These are phyloP conservation scores for Zymoseptoria ardabiliae DNA, from an alignment of 2,329 filamentous ascomycete genomes.

Conservation along the genomic window DNA sequence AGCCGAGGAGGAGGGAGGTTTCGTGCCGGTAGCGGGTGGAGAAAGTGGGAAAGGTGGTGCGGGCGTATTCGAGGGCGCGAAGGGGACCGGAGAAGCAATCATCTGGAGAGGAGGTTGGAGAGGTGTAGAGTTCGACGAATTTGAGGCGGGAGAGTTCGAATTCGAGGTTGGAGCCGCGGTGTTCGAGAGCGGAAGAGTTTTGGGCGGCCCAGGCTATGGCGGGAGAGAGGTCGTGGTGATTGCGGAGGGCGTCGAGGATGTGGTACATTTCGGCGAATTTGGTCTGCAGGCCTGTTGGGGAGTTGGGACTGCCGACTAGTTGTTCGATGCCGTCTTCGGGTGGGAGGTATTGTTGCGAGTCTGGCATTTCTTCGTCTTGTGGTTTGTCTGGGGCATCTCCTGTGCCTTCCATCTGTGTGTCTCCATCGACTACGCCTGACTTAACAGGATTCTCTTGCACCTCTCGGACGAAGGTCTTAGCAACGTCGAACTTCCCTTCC, in stretches of 20 bases:
- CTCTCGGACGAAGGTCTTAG: constrained; percentile 76
- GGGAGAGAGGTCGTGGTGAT: constrained; percentile 63
- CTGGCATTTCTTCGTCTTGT: constrained; percentile 16
- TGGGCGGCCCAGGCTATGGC: constrained; percentile 80
- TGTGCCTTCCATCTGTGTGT: constrained; percentile 4
- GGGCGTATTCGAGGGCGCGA: constrained; percentile 69
- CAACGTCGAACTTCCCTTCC: constrained; percentile 86
- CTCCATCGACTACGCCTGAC: constrained; percentile 1
- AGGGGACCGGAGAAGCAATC: constrained; percentile 47
- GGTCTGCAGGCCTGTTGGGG: constrained; percentile 52
- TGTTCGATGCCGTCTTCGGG: constrained; percentile 10
- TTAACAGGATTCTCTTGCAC: constrained; percentile 32
- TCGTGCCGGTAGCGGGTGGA: constrained; percentile 67
- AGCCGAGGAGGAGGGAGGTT: constrained; percentile 72
- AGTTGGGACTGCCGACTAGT: constrained; percentile 10
- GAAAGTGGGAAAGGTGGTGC: constrained; percentile 66
- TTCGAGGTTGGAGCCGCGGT: constrained; percentile 82
- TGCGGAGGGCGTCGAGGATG: constrained; percentile 71
- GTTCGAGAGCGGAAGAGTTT: constrained; percentile 65
- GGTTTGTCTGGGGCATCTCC: constrained; percentile 6
- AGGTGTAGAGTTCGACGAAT: constrained; percentile 77
- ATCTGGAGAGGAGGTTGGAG: constrained; percentile 36
- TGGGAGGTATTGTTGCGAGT: not conserved
- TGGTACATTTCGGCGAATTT: constrained; percentile 87
- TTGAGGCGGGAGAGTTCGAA: constrained; percentile 89